These are phyloP conservation scores for Neobulgaria alba DNA, from an alignment of 2,329 filamentous ascomycete genomes.

Conservation along the genomic window DNA sequence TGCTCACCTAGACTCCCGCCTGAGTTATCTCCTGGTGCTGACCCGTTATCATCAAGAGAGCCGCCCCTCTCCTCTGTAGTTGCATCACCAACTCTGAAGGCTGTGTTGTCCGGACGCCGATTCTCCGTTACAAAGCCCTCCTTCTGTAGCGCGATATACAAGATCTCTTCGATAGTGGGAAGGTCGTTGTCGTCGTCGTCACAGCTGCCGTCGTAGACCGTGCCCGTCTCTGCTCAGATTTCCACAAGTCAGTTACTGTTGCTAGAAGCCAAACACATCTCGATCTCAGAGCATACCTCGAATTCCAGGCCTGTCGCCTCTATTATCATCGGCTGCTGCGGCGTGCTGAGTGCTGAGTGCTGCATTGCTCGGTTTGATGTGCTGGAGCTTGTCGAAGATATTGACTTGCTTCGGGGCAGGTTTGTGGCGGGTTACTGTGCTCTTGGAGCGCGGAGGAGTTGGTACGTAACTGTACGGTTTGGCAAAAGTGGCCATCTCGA, in stretches of 20 bases:
- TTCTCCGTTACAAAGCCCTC: conserved; percentile 11
- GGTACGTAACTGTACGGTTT: conserved; percentile 15
- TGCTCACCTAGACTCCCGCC: conserved; percentile 9
- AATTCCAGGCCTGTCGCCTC: conserved; percentile 8
- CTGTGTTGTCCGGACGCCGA: conserved; percentile 6
- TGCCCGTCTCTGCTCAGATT: conserved; percentile 7
- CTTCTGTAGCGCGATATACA: conserved; percentile 12
- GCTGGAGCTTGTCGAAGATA: conserved; percentile 12
- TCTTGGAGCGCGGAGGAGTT: conserved; percentile 17
- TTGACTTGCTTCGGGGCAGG: conserved; percentile 9
- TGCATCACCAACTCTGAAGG: conserved; percentile 8
- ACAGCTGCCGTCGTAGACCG: conserved; percentile 3
- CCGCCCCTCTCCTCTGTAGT: conserved; percentile 4
- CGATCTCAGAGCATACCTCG: conserved; percentile 14
- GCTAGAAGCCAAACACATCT: conserved; percentile 14
- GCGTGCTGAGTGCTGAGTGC: conserved; percentile 4
- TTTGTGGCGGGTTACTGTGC: conserved; percentile 7
- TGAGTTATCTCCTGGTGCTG: conserved; percentile 7
- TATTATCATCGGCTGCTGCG: conserved; percentile 10
- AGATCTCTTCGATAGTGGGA: conserved; percentile 12
- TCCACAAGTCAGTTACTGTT: conserved; percentile 10
- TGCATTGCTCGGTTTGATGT: conserved; percentile 8
- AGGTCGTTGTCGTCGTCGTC: conserved; percentile 12
- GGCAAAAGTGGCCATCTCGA: conserved; percentile 16
- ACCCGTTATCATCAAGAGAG: conserved; percentile 9